phyloP scores from a whole-genome alignment of 768 basidiomycete species.

The Rickenella mellea region DNA sequence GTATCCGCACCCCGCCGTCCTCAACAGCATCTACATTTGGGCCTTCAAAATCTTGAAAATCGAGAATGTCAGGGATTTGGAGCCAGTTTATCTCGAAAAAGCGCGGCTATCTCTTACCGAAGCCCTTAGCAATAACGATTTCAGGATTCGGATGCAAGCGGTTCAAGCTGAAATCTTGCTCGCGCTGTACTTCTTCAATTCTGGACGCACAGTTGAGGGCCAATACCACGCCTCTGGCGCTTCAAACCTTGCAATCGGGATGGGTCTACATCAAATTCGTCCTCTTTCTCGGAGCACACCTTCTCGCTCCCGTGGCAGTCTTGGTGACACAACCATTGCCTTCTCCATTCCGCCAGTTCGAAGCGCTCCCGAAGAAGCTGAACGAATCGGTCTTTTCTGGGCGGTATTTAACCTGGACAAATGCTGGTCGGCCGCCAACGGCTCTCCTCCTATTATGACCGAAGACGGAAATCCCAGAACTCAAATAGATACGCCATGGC shows the following conservation, averaged over 20 bases:
- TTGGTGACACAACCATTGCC: constrained; percentile 25
- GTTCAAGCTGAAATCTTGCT: constrained; percentile 71
- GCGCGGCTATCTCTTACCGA: constrained; percentile 55
- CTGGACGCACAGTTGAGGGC: constrained; percentile 70
- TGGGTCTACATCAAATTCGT: constrained; percentile 45
- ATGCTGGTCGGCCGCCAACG: constrained; percentile 71
- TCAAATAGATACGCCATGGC: constrained; percentile 69
- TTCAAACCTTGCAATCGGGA: constrained; percentile 63
- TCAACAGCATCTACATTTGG: constrained; percentile 79
- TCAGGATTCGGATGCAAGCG: constrained; percentile 31
- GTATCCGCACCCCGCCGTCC: constrained; percentile 68
- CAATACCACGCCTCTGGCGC: constrained; percentile 71
- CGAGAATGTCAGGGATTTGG: constrained; percentile 58
- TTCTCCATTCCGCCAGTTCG: constrained; percentile 50
- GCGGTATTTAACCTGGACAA: constrained; percentile 74
- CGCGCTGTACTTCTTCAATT: constrained; percentile 67
- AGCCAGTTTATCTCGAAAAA: constrained; percentile 59
- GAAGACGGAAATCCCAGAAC: constrained; percentile 50
- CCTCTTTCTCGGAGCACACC: constrained; percentile 15
- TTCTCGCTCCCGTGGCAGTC: constrained; percentile 18
- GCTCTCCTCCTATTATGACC: constrained; percentile 54
- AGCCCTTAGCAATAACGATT: no score
- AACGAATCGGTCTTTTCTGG: constrained; percentile 73
- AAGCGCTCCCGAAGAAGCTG: constrained; percentile 53
- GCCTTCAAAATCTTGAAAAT: constrained; percentile 73